phyloP scores from a whole-genome alignment of 441 rosid species.

The Codiaeum variegatum region DNA sequence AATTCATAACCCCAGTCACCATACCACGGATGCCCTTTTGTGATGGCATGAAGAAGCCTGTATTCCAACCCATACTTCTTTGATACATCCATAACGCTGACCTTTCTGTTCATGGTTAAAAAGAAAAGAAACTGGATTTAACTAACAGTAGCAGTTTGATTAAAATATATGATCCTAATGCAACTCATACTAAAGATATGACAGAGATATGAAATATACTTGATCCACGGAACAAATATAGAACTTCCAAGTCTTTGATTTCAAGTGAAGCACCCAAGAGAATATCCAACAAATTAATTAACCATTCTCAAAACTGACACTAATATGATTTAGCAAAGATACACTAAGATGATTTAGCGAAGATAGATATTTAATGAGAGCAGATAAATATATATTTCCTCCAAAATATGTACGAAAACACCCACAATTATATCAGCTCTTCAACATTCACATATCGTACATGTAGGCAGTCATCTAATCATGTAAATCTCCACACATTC shows the following conservation, averaged over 20 bases:
- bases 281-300: background rate
- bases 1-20: slow-evolving; percentile 78
- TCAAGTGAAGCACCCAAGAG: background rate
- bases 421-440: background rate
- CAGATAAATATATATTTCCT: background rate
- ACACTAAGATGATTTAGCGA: background rate
- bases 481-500: background rate
- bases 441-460: background rate
- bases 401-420: background rate
- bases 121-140: slow-evolving; percentile 6
- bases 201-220: background rate
- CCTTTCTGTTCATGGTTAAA: slow-evolving; percentile 39
- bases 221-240: background rate
- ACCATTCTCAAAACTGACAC: background rate
- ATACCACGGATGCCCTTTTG: slow-evolving; percentile 61
- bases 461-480: background rate
- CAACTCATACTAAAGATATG: background rate
- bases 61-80: slow-evolving; percentile 61
- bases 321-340: background rate
- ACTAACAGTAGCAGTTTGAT: slow-evolving; percentile 4
- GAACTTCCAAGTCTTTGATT: background rate
- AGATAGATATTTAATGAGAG: background rate
- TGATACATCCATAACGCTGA: slow-evolving; percentile 72
- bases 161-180: slow-evolving; percentile 1
- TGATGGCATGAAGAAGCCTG: slow-evolving; percentile 58